Conservation (phyloP, 2,329 filamentous ascomycete genomes). For the Pseudopyrenochaeta lycopersici region DNA sequence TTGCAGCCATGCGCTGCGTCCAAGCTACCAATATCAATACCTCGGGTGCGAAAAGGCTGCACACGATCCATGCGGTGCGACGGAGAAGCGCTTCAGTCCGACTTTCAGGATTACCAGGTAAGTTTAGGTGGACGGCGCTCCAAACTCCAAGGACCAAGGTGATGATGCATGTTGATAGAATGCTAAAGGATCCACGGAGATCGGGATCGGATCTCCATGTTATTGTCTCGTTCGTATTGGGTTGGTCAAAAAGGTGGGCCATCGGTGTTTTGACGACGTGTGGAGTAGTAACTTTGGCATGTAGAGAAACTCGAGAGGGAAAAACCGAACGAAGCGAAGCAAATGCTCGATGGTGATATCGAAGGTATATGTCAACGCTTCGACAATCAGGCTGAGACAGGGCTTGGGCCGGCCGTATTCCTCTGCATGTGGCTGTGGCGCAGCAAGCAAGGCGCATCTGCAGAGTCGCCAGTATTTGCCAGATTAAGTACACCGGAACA, state of each 20-base stretch:
- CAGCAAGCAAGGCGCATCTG: background rate
- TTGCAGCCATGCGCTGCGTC: no score
- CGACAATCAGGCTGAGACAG: no score
- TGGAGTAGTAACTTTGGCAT: no score
- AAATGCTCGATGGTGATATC: no score
- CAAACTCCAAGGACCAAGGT: slow-evolving; percentile 20
- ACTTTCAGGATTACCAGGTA: slow-evolving; percentile 6
- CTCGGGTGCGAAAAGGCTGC: slow-evolving; percentile 18
- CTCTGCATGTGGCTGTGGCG: background rate
- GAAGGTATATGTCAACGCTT: no score
- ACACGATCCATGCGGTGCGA: slow-evolving; percentile 12
- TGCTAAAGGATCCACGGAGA: slow-evolving; percentile 12
- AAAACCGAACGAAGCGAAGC: no score
- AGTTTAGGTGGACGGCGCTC: slow-evolving; percentile 20
- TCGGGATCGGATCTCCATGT: slow-evolving; percentile 14
- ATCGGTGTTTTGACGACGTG: no score
- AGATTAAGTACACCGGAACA: no score
- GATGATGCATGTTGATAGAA: slow-evolving; percentile 16
- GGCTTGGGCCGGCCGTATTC: no score
- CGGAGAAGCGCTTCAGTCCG: background rate
- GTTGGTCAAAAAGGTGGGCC: no score
- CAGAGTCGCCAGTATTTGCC: background rate
- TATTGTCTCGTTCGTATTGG: background rate
- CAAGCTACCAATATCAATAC: slow-evolving; percentile 2
- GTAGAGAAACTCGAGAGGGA: no score